Conservation (phyloP, 768 basidiomycete genomes). For the Pholiota molesta region DNA sequence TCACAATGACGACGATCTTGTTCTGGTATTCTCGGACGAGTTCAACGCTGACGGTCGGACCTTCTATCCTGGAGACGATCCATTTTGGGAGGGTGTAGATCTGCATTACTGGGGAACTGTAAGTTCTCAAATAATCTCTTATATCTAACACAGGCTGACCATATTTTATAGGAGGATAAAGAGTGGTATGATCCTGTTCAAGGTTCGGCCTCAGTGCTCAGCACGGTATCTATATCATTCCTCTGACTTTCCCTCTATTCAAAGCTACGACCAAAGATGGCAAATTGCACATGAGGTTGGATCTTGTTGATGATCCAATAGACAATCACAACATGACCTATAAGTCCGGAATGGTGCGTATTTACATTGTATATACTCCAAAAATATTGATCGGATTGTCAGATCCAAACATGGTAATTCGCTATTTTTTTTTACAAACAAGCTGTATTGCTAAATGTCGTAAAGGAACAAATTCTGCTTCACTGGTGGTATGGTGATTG, state of each 20-base stretch:
- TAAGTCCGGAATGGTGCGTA: conserved; percentile 49
- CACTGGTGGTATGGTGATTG: conserved; percentile 70
- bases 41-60: conserved; percentile 74
- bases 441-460: neutral
- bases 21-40: conserved; percentile 81
- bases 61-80: conserved; percentile 73
- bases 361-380: neutral
- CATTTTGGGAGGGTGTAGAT: conserved; percentile 63
- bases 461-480: conserved; percentile 70
- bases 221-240: neutral
- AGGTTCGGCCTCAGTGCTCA: conserved; percentile 25
- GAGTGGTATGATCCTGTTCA: conserved; percentile 80
- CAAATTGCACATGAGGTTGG: conserved; percentile 72
- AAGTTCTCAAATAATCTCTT: conserved; percentile 26
- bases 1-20: conserved; percentile 48
- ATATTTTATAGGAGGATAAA: conserved; percentile 48
- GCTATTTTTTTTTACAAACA: neutral
- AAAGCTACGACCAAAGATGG: conserved; percentile 68
- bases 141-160: neutral
- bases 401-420: conserved; percentile 37
- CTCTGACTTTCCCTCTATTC: neutral
- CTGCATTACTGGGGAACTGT: conserved; percentile 71
- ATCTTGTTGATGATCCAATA: conserved; percentile 39
- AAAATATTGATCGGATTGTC: neutral
- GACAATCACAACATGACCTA: conserved; percentile 74